Base-by-base conservation (phyloP, 495 filamentous ascomycete species). In the Penicillium daleae region DNA sequence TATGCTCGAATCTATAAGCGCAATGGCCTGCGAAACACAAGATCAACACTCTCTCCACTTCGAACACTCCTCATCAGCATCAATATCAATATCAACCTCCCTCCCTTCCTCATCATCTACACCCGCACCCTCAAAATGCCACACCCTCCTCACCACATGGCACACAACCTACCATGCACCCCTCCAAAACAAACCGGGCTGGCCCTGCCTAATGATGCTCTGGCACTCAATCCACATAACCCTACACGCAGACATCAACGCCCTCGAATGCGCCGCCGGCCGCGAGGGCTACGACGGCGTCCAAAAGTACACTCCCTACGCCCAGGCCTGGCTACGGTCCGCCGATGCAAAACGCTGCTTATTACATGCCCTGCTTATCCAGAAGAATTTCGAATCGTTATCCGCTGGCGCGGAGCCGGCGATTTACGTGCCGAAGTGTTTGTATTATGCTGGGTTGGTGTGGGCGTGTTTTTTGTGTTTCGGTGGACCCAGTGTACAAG, bases 181-280 rank as follows among this genome's bases (percentile, higher is more conserved):
- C 19, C 39, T 53, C 27, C 15, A 26, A 9, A 40, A 26, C 24
- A 61, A 52, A 22, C 26, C 63, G n/a, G 24, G 33, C 35, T 65
- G 58, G 52, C 52, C 58, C 31, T 64, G 58, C 57, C 66, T 72
- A 4, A 66, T 69, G 54, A 65, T 69, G 17, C 68, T 76, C 22
- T 76, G 75, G 75, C 74, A 78, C 52, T 53, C 62, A 8, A 63
- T 62, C 17, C 75, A 74, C 66, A 71, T 76, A 19, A 57, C 57
- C 22, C 50, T 72, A 0, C 68, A 67, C 62, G 52, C 61, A 12
- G 64, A 76, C 50, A 64, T 72, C 13, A 67, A 75, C 44, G 57
- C 62, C 12, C 62, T 78, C 7, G 71, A 74, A 57, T 63, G 61
- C 17, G 70, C 62, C 21, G 53, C 60, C 4, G 67, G 70, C 1